phyloP scores from a whole-genome alignment of 2,329 filamentous ascomycete species.

The Colletotrichum sp. region DNA sequence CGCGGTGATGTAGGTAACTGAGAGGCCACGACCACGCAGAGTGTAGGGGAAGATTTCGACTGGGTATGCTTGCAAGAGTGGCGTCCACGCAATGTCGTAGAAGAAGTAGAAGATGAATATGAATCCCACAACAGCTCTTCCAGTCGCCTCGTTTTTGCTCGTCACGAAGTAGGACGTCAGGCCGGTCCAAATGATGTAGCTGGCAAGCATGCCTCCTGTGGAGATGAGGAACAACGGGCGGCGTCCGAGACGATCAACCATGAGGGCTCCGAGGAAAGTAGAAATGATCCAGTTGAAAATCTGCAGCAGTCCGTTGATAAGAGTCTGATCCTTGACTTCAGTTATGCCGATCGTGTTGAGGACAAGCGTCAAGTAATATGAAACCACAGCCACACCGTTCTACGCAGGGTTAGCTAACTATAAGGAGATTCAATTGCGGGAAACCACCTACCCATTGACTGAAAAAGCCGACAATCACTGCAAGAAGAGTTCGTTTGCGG shows the following conservation, averaged over 20 bases:
- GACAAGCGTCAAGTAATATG: conserved; percentile 40
- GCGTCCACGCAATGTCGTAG: conserved; percentile 21
- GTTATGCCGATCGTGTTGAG: conserved; percentile 36
- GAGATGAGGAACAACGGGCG: conserved; percentile 51
- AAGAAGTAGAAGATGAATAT: conserved; percentile 23
- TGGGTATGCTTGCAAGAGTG: conserved; percentile 17
- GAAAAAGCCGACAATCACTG: conserved; percentile 29
- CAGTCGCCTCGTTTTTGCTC: conserved; percentile 7
- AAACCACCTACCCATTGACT: conserved; percentile 23
- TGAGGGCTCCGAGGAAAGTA: conserved; percentile 37
- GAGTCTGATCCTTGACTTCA: conserved; percentile 37
- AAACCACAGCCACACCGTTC: conserved; percentile 38
- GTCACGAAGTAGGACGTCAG: neutral
- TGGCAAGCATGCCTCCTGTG: conserved; percentile 29
- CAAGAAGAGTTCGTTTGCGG: conserved; percentile 29
- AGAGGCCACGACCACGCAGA: conserved; percentile 21
- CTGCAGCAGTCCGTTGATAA: conserved; percentile 40
- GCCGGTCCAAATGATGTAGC: conserved; percentile 30
- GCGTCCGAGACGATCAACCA: conserved; percentile 42
- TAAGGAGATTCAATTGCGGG: neutral
- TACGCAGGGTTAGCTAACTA: neutral
- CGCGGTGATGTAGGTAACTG: conserved; percentile 14
- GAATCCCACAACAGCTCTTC: conserved; percentile 23
- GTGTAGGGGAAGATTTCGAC: conserved; percentile 24
- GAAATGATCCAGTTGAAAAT: conserved; percentile 17